Base-by-base conservation (phyloP, 2,329 filamentous ascomycete species). In the Nannizziopsis arthrosporioides region DNA sequence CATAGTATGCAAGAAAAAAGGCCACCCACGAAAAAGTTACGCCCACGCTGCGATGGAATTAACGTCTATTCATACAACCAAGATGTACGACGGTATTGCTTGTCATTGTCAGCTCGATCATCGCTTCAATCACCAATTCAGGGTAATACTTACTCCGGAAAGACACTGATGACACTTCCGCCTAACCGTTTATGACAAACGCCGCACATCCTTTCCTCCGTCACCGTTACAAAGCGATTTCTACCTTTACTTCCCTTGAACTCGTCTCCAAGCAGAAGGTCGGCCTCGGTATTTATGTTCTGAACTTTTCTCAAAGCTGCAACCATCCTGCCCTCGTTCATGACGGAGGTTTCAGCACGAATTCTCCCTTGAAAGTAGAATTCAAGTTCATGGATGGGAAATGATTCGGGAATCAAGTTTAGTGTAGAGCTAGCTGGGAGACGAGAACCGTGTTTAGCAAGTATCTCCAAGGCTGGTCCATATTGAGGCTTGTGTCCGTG, bases 121-220 rank as follows among this genome's bases (percentile, higher is more conserved):
- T 27, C 41, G 9, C 5, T 7, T 36, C 9, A 44, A 22, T 38
- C 7, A 8, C 19, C 18, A 37, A 31, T 14, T 10, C 10, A 8
- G 17, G 34, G 22, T 27, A 44, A 14, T 18, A 73, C 76, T 62
- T 81, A 87, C 68, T 94, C 85, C 5, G 89, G 86, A 66, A 92
- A 76, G 10, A 95, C 89, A 36, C 89, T 82, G 51, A 96, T 84
- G 14, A 94, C 92, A 63, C 85, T 94, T 1, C 87, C 84, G 1
- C 89, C 90, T 55, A 98, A 77, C 55, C 92, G 74, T 73, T 95
- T 96, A 65, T 94, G 84, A 63, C 92, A 98, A 12, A 94, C 85
- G 10, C 84, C 82, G 63, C 92, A 98, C 47, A 94, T 82, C 44
- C 86, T 74, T 61, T 96, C 90, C 58, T 98, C 90, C 8, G 77